Conservation (phyloP, 2,329 filamentous ascomycete genomes). For the Cladosporium halotolerans region DNA sequence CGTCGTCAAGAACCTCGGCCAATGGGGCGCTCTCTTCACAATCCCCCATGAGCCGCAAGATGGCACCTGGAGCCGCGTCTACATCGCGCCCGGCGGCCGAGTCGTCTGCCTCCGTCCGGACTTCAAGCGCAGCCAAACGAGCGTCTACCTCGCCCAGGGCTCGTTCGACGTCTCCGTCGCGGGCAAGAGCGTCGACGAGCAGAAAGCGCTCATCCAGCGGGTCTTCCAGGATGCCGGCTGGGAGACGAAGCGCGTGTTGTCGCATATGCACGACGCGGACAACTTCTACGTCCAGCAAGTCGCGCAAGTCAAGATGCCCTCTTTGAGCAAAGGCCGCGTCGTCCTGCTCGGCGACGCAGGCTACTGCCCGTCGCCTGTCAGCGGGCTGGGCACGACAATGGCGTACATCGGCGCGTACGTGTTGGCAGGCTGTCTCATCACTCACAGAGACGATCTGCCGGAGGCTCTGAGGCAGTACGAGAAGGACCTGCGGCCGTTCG, state of each 20-base stretch:
- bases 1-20: constrained; percentile 18
- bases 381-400: constrained; percentile 31
- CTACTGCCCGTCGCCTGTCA: constrained; percentile 27
- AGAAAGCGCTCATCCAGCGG: constrained; percentile 24
- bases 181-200: constrained; percentile 15
- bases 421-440: constrained; percentile 25
- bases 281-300: constrained; percentile 30
- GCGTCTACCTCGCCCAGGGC: constrained; percentile 22
- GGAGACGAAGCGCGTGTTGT: constrained; percentile 22
- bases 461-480: constrained; percentile 26
- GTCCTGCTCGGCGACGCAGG: constrained; percentile 29
- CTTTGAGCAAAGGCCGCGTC: constrained; percentile 26
- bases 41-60: constrained; percentile 22
- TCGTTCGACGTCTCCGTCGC: constrained; percentile 20
- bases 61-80: constrained; percentile 27
- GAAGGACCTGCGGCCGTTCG: constrained; percentile 21
- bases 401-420: constrained; percentile 30
- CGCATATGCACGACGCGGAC: constrained; percentile 22
- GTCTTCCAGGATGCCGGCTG: constrained; percentile 25
- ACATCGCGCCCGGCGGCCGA: constrained; percentile 23
- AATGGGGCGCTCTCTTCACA: constrained; percentile 28
- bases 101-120: constrained; percentile 27
- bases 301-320: constrained; percentile 27
- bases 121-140: constrained; percentile 16
- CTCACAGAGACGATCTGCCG: constrained; percentile 17